Percentiles rank a stretch among this genome's conserved stretches.
phyloP scores from a whole-genome alignment of 164 flowering plant species.

The Paratinospora sagittata region DNA sequence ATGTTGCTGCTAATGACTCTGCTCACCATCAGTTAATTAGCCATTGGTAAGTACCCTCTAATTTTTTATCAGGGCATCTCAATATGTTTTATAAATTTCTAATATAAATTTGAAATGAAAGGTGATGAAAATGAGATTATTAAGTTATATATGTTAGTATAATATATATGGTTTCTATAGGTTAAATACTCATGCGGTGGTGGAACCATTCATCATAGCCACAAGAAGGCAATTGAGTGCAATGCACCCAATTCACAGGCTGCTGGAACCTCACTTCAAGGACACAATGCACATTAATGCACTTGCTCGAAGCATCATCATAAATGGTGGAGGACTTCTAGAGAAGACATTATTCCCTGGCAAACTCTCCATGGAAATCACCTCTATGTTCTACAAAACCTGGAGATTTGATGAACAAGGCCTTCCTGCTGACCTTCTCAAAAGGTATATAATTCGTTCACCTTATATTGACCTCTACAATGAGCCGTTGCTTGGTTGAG shows the following conservation, averaged over 20 bases:
- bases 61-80: no score
- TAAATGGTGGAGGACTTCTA: constrained; percentile 50
- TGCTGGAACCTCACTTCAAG: constrained; percentile 60
- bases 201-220: constrained; percentile 71
- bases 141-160: no score
- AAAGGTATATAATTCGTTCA: constrained; percentile 37
- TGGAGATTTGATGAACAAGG: constrained; percentile 63
- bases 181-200: constrained; percentile 55
- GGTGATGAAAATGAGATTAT: no score
- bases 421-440: constrained; percentile 62
- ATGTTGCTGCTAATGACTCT: constrained; percentile 53
- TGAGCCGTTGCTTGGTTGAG: no score
- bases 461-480: no score
- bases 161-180: no score
- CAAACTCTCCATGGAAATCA: constrained; percentile 42
- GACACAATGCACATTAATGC: constrained; percentile 75
- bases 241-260: constrained; percentile 61
- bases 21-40: constrained; percentile 48
- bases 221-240: constrained; percentile 61
- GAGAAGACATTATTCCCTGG: constrained; percentile 47
- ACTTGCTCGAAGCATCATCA: constrained; percentile 38
- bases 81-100: no score
- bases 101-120: no score
- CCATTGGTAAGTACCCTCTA: constrained; percentile 66
- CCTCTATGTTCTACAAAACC: constrained; percentile 42